Percentiles rank a stretch among this genome's conserved stretches.
These are phyloP conservation scores for Pseudogymnoascus sp. DNA, from an alignment of 2,329 filamentous ascomycete genomes.

Conservation along the genomic window DNA sequence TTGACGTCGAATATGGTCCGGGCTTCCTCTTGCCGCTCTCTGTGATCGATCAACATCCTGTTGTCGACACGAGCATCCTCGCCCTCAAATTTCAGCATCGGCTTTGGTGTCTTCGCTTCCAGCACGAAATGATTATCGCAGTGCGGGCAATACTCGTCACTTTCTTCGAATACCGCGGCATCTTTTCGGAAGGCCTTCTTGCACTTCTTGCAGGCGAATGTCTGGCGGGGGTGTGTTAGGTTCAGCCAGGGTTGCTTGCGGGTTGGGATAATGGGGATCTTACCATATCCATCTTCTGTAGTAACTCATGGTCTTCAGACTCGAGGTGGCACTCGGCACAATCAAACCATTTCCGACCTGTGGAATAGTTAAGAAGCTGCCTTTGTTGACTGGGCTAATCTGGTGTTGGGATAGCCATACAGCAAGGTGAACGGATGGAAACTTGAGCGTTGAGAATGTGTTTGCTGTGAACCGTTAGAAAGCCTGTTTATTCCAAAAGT, in stretches of 20 bases:
- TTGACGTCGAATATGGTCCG: constrained; percentile 69
- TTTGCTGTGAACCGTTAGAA: constrained; percentile 53
- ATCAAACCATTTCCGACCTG: constrained; percentile 96
- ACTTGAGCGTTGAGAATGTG: constrained; percentile 98
- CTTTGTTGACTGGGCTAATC: neutral
- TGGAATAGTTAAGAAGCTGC: neutral
- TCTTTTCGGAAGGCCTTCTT: constrained; percentile 97
- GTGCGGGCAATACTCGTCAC: constrained; percentile 97
- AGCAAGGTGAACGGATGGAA: constrained; percentile 89
- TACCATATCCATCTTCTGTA: constrained; percentile 75
- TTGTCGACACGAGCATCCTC: constrained; percentile 81
- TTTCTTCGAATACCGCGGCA: constrained; percentile 82
- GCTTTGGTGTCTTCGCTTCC: constrained; percentile 76
- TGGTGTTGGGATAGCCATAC: constrained; percentile 42
- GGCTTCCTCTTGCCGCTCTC: constrained; percentile 50
- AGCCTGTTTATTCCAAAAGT: neutral
- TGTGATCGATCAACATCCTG: constrained; percentile 88
- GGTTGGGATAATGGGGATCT: constrained; percentile 8
- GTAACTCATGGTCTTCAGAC: constrained; percentile 65
- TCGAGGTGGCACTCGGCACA: constrained; percentile 92
- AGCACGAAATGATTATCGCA: constrained; percentile 98
- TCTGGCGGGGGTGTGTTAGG: constrained; percentile 25
- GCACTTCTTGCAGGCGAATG: constrained; percentile 97
- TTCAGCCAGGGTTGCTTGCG: constrained; percentile 8
- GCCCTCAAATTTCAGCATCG: constrained; percentile 77